A percentile compares a stretch with the other conserved stretches of the same genome.
Conservation (phyloP, 1,284 basidiomycete species). For the Cutaneotrichosporon sp. region DNA sequence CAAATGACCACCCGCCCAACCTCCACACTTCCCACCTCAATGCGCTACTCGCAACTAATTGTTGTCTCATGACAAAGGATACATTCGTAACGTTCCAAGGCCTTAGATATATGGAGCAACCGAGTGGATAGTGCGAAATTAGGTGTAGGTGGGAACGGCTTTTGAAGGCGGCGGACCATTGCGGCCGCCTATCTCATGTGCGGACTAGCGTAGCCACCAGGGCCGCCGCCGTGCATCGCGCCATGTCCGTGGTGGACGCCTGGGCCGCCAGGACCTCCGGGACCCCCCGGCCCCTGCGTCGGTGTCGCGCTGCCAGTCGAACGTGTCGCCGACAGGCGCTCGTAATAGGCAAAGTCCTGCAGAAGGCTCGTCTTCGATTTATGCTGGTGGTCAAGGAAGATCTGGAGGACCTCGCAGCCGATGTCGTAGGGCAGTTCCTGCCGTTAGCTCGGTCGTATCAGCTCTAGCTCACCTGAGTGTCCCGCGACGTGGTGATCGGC, state of each 20-base stretch:
- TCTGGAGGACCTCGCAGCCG: conserved; percentile 88
- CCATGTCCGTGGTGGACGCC: conserved; percentile 1
- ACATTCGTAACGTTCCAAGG: conserved; percentile 8
- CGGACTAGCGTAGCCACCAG: neutral
- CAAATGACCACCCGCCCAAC: too few species aligned
- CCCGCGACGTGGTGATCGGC: conserved; percentile 83
- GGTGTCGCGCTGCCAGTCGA: conserved; percentile 6
- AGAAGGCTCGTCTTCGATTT: conserved; percentile 79
- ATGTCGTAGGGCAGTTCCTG: conserved; percentile 83
- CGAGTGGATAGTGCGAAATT: neutral
- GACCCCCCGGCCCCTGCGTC: neutral
- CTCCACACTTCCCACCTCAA: too few species aligned
- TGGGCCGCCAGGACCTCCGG: conserved; percentile 1
- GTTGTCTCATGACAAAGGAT: conserved; percentile 1
- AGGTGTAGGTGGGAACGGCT: neutral
- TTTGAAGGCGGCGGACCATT: neutral
- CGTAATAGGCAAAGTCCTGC: conserved; percentile 92
- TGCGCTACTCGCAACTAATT: too few species aligned
- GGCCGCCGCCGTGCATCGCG: conserved; percentile 1
- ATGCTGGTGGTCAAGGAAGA: conserved; percentile 81
- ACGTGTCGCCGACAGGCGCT: conserved; percentile 50
- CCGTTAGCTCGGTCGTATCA: neutral
- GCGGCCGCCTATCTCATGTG: neutral
- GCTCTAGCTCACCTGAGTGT: conserved; percentile 23
- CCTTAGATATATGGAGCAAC: conserved; percentile 1